Percentiles rank a stretch among this genome's conserved stretches.
Conservation (phyloP, 2,329 filamentous ascomycete species). For the Cladosporium velox region DNA sequence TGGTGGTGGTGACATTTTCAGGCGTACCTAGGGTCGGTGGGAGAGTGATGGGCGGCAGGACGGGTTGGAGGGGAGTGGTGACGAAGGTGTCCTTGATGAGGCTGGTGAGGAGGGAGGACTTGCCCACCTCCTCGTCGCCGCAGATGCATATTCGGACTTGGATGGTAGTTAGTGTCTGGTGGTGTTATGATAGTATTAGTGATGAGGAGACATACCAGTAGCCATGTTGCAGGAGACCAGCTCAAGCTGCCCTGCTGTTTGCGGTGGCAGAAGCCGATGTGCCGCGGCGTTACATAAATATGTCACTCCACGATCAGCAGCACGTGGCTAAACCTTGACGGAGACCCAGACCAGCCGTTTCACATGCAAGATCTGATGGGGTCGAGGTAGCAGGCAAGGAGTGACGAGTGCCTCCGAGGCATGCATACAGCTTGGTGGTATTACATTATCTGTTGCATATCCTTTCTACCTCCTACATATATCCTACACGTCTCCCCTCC, state of each 20-base stretch:
- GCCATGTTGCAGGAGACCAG: slow-evolving; percentile 18
- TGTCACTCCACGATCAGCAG: background rate
- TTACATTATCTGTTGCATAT: background rate
- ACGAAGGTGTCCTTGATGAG: slow-evolving; percentile 98
- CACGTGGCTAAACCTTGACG: slow-evolving; percentile 9
- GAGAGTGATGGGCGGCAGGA: slow-evolving; percentile 92
- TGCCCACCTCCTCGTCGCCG: slow-evolving; percentile 93
- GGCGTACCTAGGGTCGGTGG: slow-evolving; percentile 90
- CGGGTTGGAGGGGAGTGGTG: slow-evolving; percentile 89
- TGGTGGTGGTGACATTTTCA: slow-evolving; percentile 94
- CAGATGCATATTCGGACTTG: slow-evolving; percentile 90
- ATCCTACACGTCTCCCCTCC: background rate
- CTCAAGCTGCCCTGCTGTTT: slow-evolving; percentile 3
- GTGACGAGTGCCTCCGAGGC: background rate
- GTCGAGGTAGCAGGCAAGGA: background rate
- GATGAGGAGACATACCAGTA: background rate
- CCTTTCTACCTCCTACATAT: background rate
- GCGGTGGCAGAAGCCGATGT: slow-evolving; percentile 1
- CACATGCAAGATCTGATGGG: background rate
- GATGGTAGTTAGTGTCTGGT: background rate
- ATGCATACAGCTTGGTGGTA: background rate
- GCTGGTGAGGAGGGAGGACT: slow-evolving; percentile 71
- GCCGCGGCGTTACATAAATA: background rate
- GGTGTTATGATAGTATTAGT: background rate
- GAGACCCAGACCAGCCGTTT: background rate